Conservation (phyloP, 108 stramenopile species). For the Aurantiochytrium sp. region DNA sequence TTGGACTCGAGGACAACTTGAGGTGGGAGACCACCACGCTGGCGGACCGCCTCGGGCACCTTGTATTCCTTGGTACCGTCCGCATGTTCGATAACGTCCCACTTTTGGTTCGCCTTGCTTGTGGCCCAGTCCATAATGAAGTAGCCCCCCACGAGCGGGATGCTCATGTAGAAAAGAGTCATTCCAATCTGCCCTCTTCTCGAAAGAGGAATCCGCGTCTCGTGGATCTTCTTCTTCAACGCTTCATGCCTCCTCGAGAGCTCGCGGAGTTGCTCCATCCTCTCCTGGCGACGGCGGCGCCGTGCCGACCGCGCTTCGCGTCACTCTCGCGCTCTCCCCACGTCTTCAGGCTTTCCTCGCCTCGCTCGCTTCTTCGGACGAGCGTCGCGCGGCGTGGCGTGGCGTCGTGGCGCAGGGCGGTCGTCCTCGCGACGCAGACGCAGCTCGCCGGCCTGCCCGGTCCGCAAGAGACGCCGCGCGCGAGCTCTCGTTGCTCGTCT, state of each 20-base stretch:
- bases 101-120: background rate
- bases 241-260: background rate
- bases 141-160: background rate
- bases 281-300: background rate
- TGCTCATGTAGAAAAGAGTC: background rate
- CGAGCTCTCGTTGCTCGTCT: no score
- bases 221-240: background rate
- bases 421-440: no score
- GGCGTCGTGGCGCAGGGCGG: no score
- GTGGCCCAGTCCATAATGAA: conserved; percentile 3
- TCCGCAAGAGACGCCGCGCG: no score
- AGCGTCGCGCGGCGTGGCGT: no score
- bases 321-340: no score
- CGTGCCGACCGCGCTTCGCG: no score
- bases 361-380: no score
- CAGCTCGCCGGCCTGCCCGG: no score
- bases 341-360: no score
- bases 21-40: background rate
- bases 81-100: background rate
- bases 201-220: background rate
- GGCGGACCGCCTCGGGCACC: background rate
- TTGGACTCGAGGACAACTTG: background rate
- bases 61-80: conserved; percentile 8
- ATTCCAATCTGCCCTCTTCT: background rate
- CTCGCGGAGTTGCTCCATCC: background rate